Base-by-base conservation (phyloP, 352 stramenopile species). In the Ophiocytium majus region DNA sequence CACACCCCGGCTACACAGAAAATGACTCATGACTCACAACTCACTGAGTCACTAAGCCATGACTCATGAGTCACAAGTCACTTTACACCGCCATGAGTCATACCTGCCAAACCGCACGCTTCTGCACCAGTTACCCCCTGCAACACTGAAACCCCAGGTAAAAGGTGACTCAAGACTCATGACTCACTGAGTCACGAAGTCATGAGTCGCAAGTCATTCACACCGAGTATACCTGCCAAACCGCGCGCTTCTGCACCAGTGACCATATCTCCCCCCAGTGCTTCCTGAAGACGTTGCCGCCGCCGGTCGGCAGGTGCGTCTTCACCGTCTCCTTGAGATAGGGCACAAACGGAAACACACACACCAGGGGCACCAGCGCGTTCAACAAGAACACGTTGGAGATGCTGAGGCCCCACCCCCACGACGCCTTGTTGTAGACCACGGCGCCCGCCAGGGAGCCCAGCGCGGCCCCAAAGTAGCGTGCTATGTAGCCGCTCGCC, bases 361-460 rank as follows among this genome's bases (percentile, higher is more conserved):
- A 83, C 0, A 92, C 9, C 34, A 92, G 81, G 1, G 90, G 87
- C n/a, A 91, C 76, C 0, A 90, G 50, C 9, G 84, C 90, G 80
- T 92, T 92, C 35, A 92, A 84, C 50, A 92, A 87, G 50, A 90
- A 90, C 1, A 92, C 83, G 57, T 88, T 36, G 14, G 50, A 81
- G 43, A 92, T 92, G 0, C 81, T 85, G n/a, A 92, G 80, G n/a
- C 90, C 91, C 86, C 86, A 92, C 17, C 84, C 84, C 89, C 90
- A 92, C 10, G 71, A 63, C 37, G 89, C 78, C 63, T 89, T 86
- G 88, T 92, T 92, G 88, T 90, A 92, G 36, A 91, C 43, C 35
- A 91, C 82, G 23, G 90, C 87, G 31, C 90, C 90, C 14, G 85
- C 79, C 0, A 86, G 71, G 9, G 89, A 88, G 10, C 91, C 87